Conservation (phyloP, 768 basidiomycete genomes). For the Crucibulum laeve region DNA sequence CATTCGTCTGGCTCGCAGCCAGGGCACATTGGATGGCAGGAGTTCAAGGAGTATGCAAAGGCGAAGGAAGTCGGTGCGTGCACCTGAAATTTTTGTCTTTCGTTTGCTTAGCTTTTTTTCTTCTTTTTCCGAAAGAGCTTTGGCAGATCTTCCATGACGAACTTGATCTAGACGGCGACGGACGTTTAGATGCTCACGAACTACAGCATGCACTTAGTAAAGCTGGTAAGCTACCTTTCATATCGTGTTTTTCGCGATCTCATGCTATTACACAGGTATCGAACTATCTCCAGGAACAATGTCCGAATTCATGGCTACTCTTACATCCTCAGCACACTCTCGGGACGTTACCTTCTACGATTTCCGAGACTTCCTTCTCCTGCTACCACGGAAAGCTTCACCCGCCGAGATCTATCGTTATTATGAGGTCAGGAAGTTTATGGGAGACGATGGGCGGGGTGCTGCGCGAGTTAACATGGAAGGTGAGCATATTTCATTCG, state of each 20-base stretch:
- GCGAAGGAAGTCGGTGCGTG: slow-evolving; percentile 76
- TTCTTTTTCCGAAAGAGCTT: slow-evolving; percentile 50
- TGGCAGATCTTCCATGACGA: slow-evolving; percentile 92
- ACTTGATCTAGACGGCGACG: slow-evolving; percentile 87
- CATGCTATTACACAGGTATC: slow-evolving; percentile 49
- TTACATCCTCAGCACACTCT: slow-evolving; percentile 69
- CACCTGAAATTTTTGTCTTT: not conserved
- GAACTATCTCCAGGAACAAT: slow-evolving; percentile 64
- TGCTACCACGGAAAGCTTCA: slow-evolving; percentile 78
- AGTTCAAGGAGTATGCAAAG: slow-evolving; percentile 72
- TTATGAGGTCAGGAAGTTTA: slow-evolving; percentile 64
- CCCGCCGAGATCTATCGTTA: slow-evolving; percentile 83
- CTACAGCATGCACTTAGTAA: slow-evolving; percentile 45
- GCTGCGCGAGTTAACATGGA: slow-evolving; percentile 85
- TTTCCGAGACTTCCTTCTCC: slow-evolving; percentile 86
- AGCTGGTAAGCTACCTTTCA: slow-evolving; percentile 48
- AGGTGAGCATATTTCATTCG: slow-evolving; percentile 45
- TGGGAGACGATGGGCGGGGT: slow-evolving; percentile 75
- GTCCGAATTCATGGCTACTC: slow-evolving; percentile 74
- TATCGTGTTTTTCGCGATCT: not conserved
- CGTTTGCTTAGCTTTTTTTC: not conserved
- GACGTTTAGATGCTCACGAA: slow-evolving; percentile 61
- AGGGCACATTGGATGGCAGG: slow-evolving; percentile 60
- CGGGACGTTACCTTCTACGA: slow-evolving; percentile 73
- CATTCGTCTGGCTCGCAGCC: slow-evolving; percentile 32